A percentile compares a stretch with the other conserved stretches of the same genome.
Evolutionary conservation across 345 rosid species (phyloP).

Genomic region (Carallia brachiata): DNA sequence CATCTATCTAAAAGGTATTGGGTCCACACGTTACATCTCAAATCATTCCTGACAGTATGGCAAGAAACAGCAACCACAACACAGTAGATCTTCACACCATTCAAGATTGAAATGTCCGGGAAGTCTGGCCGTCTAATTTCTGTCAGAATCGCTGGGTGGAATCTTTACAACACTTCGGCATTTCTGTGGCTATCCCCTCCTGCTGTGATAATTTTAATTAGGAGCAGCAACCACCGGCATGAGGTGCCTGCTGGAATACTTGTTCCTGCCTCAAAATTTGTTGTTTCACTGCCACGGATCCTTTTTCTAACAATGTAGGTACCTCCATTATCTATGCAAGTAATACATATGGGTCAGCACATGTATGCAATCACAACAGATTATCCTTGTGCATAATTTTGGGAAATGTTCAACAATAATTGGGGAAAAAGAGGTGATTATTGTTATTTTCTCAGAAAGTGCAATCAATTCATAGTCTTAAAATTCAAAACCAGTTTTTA

Average conservation of each 20-base stretch:
- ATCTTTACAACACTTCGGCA: not conserved
- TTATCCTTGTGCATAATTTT: too few species aligned
- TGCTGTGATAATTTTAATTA: constrained; percentile 1
- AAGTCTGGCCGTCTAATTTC: not conserved
- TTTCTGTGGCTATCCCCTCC: not conserved
- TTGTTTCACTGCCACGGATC: constrained; percentile 58
- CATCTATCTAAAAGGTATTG: not conserved
- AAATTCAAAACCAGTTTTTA: too few species aligned
- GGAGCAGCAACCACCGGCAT: constrained; percentile 52
- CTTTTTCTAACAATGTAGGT: constrained; percentile 74
- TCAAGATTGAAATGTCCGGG: not conserved
- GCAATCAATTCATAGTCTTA: too few species aligned
- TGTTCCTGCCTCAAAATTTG: constrained; percentile 47
- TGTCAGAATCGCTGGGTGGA: not conserved
- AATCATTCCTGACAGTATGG: not conserved
- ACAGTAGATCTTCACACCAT: not conserved
- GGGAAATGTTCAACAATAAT: too few species aligned
- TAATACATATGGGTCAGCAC: not conserved
- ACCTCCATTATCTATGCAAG: constrained; percentile 62
- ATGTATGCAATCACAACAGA: too few species aligned
- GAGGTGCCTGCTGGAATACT: constrained; percentile 25
- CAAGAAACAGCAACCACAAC: not conserved
- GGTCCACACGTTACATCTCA: not conserved
- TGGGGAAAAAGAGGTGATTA: too few species aligned
- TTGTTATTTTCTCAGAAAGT: too few species aligned